These are phyloP conservation scores for Kuraishia piskuri DNA, from an alignment of 805 yeast genomes.

Conservation along the genomic window DNA sequence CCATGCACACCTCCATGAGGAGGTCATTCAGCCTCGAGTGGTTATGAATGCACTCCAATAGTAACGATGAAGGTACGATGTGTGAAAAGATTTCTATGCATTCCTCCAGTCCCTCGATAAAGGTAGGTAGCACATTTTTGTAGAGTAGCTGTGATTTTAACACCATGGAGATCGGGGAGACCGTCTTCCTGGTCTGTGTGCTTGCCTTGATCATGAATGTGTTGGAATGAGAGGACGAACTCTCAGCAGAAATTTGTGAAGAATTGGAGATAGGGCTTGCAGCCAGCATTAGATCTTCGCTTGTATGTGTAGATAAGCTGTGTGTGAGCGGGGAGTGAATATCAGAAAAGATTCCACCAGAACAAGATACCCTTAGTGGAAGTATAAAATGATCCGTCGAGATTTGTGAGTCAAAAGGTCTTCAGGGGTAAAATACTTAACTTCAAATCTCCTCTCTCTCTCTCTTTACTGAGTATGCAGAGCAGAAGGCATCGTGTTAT, in stretches of 20 bases:
- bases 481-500: neutral
- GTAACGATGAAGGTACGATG: neutral
- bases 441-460: neutral
- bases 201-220: neutral
- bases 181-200: neutral
- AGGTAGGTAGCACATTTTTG: neutral
- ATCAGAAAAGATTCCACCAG: neutral
- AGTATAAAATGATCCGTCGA: neutral
- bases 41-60: neutral
- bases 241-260: neutral
- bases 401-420: neutral
- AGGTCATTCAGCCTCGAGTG: neutral
- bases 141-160: neutral
- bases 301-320: neutral
- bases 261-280: neutral
- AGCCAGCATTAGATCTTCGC: neutral
- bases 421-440: neutral
- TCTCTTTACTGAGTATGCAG: neutral
- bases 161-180: neutral
- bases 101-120: neutral
- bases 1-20: neutral
- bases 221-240: neutral
- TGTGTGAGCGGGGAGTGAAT: neutral
- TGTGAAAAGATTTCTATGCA: neutral
- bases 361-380: neutral